A percentile compares a stretch with the other conserved stretches of the same genome.
phyloP scores from a whole-genome alignment of 1,284 basidiomycete genomes.

The Singerocomus inundabilis region DNA sequence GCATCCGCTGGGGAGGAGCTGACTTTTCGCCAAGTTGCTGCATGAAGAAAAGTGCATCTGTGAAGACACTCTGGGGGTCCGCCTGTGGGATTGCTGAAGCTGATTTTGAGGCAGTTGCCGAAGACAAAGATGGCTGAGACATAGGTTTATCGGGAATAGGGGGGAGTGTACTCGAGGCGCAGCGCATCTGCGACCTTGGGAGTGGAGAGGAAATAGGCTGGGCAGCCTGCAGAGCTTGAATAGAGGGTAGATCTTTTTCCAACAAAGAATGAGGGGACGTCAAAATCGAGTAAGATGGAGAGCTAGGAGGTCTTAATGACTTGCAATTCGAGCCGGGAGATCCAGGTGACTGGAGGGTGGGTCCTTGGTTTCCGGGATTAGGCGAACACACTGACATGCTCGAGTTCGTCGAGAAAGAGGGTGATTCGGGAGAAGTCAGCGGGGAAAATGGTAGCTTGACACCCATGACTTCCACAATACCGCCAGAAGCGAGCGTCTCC shows the following conservation, averaged over 20 bases:
- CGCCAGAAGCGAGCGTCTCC: conserved; percentile 21
- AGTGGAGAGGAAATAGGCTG: conserved; percentile 8
- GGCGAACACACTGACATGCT: conserved; percentile 27
- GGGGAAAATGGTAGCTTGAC: conserved; percentile 34
- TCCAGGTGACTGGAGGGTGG: conserved; percentile 14
- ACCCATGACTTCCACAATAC: conserved; percentile 30
- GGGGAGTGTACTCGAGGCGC: conserved; percentile 16
- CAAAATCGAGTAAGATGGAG: conserved; percentile 40
- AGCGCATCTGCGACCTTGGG: conserved; percentile 18
- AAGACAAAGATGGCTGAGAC: conserved; percentile 5
- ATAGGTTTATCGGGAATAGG: conserved; percentile 30
- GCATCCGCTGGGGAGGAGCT: conserved; percentile 35
- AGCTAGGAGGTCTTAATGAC: conserved; percentile 24
- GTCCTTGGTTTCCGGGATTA: conserved; percentile 15
- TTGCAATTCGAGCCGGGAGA: conserved; percentile 17
- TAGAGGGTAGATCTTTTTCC: conserved; percentile 35
- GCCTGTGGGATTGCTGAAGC: conserved; percentile 7
- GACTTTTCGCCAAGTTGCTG: conserved; percentile 48
- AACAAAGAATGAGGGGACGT: conserved; percentile 45
- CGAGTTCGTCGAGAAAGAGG: conserved; percentile 34
- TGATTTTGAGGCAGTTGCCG: conserved; percentile 17
- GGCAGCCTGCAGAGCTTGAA: conserved; percentile 27
- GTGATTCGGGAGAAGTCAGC: conserved; percentile 30
- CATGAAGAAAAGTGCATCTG: conserved; percentile 69
- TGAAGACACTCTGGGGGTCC: conserved; percentile 43